Evolutionary conservation across 768 basidiomycete species (phyloP).

Genomic region (Lactarius quietus): DNA sequence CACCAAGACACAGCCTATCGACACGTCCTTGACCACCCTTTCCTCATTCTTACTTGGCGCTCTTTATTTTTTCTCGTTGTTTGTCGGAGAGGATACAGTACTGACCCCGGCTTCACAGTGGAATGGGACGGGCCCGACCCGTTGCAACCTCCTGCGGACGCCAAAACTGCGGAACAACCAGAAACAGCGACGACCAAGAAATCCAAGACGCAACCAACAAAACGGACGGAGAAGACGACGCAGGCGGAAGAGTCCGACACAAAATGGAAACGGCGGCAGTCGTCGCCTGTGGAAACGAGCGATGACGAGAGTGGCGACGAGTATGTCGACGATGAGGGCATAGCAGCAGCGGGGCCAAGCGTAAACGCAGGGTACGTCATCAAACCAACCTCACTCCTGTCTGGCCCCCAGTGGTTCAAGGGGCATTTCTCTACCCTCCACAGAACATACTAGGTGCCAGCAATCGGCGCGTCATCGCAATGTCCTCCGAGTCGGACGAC

Average conservation of each 20-base stretch:
- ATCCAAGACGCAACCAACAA: constrained; percentile 6
- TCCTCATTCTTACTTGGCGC: not conserved
- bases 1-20: not conserved
- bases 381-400: no score
- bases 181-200: constrained; percentile 27
- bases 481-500: constrained; percentile 18
- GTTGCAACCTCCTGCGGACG: constrained; percentile 36
- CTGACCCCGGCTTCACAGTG: constrained; percentile 44
- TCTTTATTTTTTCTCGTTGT: constrained; percentile 3
- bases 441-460: not conserved
- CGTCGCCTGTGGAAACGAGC: constrained; percentile 23
- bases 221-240: constrained; percentile 32
- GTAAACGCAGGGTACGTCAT: constrained; percentile 45
- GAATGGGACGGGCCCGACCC: constrained; percentile 68
- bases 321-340: constrained; percentile 55
- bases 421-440: not conserved
- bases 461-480: constrained; percentile 6
- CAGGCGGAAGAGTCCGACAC: constrained; percentile 46
- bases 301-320: constrained; percentile 60
- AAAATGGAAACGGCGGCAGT: constrained; percentile 30
- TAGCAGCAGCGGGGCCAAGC: constrained; percentile 33
- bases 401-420: not conserved
- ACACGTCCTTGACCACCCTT: not conserved
- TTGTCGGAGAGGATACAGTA: constrained; percentile 5
- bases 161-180: constrained; percentile 28